Conservation (phyloP, 2,329 filamentous ascomycete species). For the Claviceps sorghi region DNA sequence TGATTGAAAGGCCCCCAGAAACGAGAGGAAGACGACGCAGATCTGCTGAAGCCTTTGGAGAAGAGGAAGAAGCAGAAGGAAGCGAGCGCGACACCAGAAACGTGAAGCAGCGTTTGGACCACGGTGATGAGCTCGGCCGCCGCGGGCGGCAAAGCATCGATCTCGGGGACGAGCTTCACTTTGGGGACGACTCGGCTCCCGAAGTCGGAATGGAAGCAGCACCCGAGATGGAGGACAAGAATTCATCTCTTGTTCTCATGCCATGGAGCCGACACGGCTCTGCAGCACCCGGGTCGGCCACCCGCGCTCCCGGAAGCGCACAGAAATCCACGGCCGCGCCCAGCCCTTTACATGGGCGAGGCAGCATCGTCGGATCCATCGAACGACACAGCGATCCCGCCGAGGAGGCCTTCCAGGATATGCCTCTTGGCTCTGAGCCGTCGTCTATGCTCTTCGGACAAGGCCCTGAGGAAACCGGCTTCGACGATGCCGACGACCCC, state of each 20-base stretch:
- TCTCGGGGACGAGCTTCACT: constrained; percentile 16
- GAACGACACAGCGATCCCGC: constrained; percentile 32
- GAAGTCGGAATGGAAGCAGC: constrained; percentile 59
- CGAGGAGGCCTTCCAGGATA: constrained; percentile 18
- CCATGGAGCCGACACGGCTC: constrained; percentile 38
- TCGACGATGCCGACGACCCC: constrained; percentile 10
- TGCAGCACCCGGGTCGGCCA: constrained; percentile 30
- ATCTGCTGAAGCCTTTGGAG: constrained; percentile 29
- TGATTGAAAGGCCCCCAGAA: constrained; percentile 7
- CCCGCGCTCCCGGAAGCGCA: constrained; percentile 25
- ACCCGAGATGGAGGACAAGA: constrained; percentile 51
- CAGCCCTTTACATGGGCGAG: constrained; percentile 24
- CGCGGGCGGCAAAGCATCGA: constrained; percentile 10
- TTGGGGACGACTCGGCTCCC: constrained; percentile 29
- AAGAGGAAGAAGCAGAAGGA: constrained; percentile 13
- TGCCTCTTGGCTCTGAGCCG: constrained; percentile 19
- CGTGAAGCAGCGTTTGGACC: constrained; percentile 21
- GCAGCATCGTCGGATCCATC: constrained; percentile 24
- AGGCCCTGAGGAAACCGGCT: constrained; percentile 6
- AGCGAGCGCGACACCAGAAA: constrained; percentile 15
- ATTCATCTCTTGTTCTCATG: constrained; percentile 34
- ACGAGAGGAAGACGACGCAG: constrained; percentile 24
- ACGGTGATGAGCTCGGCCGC: constrained; percentile 15
- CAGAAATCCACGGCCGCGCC: constrained; percentile 19
- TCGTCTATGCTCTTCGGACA: constrained; percentile 17